These are phyloP conservation scores for Aspergillus viridinutans DNA, from an alignment of 2,329 filamentous ascomycete genomes.

Conservation along the genomic window DNA sequence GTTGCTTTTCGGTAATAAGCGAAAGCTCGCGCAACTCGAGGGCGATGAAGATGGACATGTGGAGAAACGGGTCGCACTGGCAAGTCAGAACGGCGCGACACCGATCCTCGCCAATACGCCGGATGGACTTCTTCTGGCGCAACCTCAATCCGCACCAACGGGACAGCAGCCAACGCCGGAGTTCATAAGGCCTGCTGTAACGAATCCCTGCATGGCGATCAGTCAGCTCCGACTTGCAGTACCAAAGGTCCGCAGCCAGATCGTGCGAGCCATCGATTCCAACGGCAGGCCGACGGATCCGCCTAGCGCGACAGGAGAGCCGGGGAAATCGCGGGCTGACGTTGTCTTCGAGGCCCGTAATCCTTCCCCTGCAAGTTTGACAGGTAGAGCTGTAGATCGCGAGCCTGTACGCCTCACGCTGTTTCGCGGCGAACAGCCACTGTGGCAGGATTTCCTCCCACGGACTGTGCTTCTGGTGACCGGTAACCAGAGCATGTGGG, in stretches of 20 bases:
- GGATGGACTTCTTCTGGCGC: conserved; percentile 73
- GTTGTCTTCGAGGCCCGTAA: conserved; percentile 86
- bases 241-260: conserved; percentile 77
- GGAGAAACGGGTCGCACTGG: conserved; percentile 56
- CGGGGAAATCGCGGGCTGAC: conserved; percentile 58
- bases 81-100: conserved; percentile 63
- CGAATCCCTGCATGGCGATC: conserved; percentile 75
- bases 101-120: conserved; percentile 71
- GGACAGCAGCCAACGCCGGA: conserved; percentile 70
- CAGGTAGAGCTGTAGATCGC: conserved; percentile 58
- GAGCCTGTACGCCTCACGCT: conserved; percentile 83
- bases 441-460: conserved; percentile 95
- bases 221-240: conserved; percentile 84
- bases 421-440: conserved; percentile 69
- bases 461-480: conserved; percentile 83
- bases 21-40: conserved; percentile 70
- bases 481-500: conserved; percentile 87
- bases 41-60: conserved; percentile 66
- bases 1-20: conserved; percentile 87
- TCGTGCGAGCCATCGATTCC: conserved; percentile 71
- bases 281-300: conserved; percentile 42
- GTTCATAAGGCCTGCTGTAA: conserved; percentile 79
- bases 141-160: conserved; percentile 55
- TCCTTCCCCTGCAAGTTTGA: conserved; percentile 58
- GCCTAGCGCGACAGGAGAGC: conserved; percentile 32